Evolutionary conservation across 1,139 yeast genomes (phyloP), one percentile per base, ranked within the genome.

Genomic region (Sugiyamaella xylanicola): DNA sequence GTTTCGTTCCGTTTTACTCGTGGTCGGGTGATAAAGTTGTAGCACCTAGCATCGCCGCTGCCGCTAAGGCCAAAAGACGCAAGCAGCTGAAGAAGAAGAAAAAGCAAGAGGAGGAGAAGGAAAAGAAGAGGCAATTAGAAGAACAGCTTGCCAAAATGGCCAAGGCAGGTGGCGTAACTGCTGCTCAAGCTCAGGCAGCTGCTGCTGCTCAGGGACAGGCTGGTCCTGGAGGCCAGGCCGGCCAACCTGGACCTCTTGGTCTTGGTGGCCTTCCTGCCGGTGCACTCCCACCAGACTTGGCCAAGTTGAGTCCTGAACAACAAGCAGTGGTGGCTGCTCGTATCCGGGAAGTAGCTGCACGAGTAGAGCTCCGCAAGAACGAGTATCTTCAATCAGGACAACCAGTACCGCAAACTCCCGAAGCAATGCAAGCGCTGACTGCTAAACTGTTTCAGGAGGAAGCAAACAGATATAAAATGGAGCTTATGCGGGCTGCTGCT

Each of bases 1-100:
- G 96, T 77, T 93, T 95, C 77, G 80, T 80, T 63, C 99, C 99
- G 1, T 64, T 86, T 5, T 93, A 88, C 70, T 95, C 84, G 4
- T 93, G 96, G 92, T 91, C 90, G 65, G 88, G 74, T 19, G 54
- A 63, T 27, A 61, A 64, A 53, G 65, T 66, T 49, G 62, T 69
- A 50, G 74, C 74, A 39, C 43, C 50, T 11, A 50, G 51, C 62
- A 59, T 65, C 61, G 46, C 62, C 62, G 61, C 63, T 57, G 64
- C 65, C 61, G 63, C 67, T 62, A 59, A 55, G 55, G 58, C 57
- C 43, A 61, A 62, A 57, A 54, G 55, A 52, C 44, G 51, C 19
- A 58, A 57, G 41, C 53, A 39, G 44, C 39, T 32, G 51, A 54
- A 54, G 32, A 53, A 47, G 55, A 40, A 50, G 41, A 54, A 32